Base-by-base conservation (phyloP, 352 stramenopile species). In the Phytophthora palmivora region DNA sequence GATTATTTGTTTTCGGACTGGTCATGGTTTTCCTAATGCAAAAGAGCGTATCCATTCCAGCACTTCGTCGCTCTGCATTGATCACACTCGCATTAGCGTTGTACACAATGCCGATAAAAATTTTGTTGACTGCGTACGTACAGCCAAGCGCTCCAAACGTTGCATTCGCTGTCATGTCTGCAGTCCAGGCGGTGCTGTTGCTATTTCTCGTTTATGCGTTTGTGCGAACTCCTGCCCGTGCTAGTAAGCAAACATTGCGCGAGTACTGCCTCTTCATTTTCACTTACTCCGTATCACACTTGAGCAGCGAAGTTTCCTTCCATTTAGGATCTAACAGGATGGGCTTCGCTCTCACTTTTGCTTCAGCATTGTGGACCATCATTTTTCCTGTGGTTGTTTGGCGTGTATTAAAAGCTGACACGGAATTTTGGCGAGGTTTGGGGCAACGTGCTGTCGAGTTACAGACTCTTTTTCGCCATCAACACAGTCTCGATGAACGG, bases 1-100 rank as follows among this genome's bases (percentile, higher is more conserved):
- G 73, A 19, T 61, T 88, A 39, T 88, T 88, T 52, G 56, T 85
- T 19, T 78, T 86, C 46, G 48, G 80, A 11, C 55, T 84, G 30
- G 66, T 86, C 12, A 62, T 75, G 15, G 42, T 89, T 21, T 88
- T 87, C 42, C 58, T 89, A 34, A 38, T 82, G n/a, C 78, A 89
- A 46, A 87, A 86, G 45, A 81, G 66, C 42, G 73, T 89, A 8
- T 86, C 81, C 3, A 43, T 76, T 4, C 78, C 68, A 41, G 74
- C 78, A 14, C 58, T 88, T 7, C 41, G 44, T 16, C 76, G 76
- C 4, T 67, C 76, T 6, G 49, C 75, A 12, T 9, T 79, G 14
- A 51, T 87, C 51, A 78, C 74, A 7, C 46, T 81, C 6, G 14
- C 74, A 10, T 33, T 79, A 14, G 67, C 70, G 10, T 43, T 57